phyloP scores from a whole-genome alignment of 345 rosid species.

The Trapa incisa region DNA sequence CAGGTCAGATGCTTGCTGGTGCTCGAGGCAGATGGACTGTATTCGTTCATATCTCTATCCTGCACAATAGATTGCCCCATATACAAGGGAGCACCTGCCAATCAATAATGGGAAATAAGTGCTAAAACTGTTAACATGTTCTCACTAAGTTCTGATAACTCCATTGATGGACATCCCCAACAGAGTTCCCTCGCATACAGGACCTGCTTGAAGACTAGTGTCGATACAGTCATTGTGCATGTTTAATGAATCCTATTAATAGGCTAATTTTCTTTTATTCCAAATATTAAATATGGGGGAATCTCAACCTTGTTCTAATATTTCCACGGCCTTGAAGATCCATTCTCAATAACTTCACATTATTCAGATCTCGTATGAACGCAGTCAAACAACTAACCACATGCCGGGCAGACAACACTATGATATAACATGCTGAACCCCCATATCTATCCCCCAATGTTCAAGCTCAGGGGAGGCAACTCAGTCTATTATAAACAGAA shows the following conservation, averaged over 20 bases:
- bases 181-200: constrained; percentile 2
- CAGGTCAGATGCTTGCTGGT: constrained; percentile 63
- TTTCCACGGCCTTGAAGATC: too few species aligned
- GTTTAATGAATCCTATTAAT: background rate
- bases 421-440: too few species aligned
- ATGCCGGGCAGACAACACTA: too few species aligned
- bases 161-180: constrained; percentile 6
- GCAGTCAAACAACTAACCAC: too few species aligned
- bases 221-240: background rate
- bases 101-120: constrained; percentile 87
- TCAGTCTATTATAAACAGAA: too few species aligned
- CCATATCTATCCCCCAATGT: too few species aligned
- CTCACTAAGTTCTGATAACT: constrained; percentile 11
- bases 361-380: too few species aligned
- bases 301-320: too few species aligned
- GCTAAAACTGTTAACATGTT: constrained; percentile 48
- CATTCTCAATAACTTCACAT: too few species aligned
- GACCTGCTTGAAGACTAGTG: background rate
- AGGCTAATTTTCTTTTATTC: too few species aligned
- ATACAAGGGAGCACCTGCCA: constrained; percentile 95
- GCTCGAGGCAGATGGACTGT: constrained; percentile 56
- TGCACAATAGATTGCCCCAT: constrained; percentile 93
- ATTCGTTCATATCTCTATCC: constrained; percentile 76
- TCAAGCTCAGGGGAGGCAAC: too few species aligned
- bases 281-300: too few species aligned